phyloP scores from a whole-genome alignment of 2,329 filamentous ascomycete genomes.

The Monilinia laxa region DNA sequence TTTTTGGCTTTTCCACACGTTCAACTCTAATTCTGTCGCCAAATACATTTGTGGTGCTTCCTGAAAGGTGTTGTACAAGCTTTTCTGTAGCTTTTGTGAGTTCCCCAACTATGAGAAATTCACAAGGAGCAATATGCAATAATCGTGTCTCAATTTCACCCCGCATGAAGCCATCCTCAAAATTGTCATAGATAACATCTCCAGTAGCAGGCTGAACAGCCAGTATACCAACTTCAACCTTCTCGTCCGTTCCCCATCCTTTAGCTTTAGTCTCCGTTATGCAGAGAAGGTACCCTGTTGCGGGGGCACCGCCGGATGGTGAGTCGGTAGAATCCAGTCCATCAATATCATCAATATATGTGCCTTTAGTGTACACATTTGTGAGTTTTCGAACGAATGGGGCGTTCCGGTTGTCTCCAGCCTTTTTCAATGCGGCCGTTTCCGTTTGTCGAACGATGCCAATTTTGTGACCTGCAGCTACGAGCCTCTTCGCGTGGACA shows the following conservation, averaged over 20 bases:
- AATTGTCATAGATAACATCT: constrained; percentile 92
- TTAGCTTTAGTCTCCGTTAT: constrained; percentile 83
- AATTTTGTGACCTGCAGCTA: constrained; percentile 91
- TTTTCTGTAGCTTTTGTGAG: constrained; percentile 91
- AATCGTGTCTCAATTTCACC: constrained; percentile 94
- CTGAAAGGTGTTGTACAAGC: constrained; percentile 83
- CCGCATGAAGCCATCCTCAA: constrained; percentile 97
- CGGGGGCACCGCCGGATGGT: constrained; percentile 57
- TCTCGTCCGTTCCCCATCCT: constrained; percentile 83
- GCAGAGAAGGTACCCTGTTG: constrained; percentile 87
- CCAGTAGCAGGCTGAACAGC: constrained; percentile 95
- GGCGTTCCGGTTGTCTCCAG: constrained; percentile 87
- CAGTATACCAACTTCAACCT: constrained; percentile 85
- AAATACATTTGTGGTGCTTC: constrained; percentile 87
- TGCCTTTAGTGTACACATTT: constrained; percentile 96
- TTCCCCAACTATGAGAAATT: constrained; percentile 89
- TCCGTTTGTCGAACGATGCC: constrained; percentile 93
- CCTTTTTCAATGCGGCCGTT: constrained; percentile 93
- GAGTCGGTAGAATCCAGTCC: constrained; percentile 62
- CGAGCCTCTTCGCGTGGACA: constrained; percentile 90
- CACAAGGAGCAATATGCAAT: constrained; percentile 91
- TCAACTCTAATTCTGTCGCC: constrained; percentile 88
- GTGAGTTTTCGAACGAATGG: constrained; percentile 92
- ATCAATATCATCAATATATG: constrained; percentile 91
- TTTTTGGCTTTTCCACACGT: constrained; percentile 70